phyloP scores from a whole-genome alignment of 129 eudicot genomes.

The Lactuca sativa region DNA sequence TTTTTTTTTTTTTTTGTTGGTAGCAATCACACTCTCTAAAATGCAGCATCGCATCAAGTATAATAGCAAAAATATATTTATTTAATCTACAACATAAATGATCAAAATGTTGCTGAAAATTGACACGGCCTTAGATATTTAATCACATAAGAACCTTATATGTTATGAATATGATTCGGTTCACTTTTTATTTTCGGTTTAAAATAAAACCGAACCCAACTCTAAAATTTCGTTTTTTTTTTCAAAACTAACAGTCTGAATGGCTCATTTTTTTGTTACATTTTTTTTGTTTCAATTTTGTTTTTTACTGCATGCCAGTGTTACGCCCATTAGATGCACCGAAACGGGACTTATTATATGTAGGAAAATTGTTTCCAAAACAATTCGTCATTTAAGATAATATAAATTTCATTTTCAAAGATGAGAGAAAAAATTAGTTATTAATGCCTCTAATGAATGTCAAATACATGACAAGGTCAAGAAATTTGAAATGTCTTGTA shows the following conservation, averaged over 20 bases:
- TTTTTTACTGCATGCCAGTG: no score
- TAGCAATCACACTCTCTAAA: background rate
- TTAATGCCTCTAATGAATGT: slow-evolving; percentile 12
- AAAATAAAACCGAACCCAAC: no score
- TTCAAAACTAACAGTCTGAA: no score
- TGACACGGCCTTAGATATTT: no score
- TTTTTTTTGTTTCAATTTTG: background rate
- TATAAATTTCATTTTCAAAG: background rate
- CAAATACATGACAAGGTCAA: slow-evolving; percentile 29
- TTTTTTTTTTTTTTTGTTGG: background rate
- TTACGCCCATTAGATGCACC: background rate
- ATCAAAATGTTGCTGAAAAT: no score
- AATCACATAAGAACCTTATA: no score
- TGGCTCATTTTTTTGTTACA: no score
- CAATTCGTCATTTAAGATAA: background rate
- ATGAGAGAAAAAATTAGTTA: background rate
- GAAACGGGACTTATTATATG: background rate
- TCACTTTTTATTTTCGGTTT: no score
- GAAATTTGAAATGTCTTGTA: background rate
- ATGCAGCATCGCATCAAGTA: no score
- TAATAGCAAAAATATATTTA: no score
- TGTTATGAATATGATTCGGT: no score
- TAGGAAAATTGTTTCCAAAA: background rate
- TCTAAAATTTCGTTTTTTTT: background rate
- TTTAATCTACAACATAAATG: no score